Evolutionary conservation across 2,329 filamentous ascomycete species (phyloP), one percentile per base, ranked within the genome.

Genomic region (Nemania abortiva): DNA sequence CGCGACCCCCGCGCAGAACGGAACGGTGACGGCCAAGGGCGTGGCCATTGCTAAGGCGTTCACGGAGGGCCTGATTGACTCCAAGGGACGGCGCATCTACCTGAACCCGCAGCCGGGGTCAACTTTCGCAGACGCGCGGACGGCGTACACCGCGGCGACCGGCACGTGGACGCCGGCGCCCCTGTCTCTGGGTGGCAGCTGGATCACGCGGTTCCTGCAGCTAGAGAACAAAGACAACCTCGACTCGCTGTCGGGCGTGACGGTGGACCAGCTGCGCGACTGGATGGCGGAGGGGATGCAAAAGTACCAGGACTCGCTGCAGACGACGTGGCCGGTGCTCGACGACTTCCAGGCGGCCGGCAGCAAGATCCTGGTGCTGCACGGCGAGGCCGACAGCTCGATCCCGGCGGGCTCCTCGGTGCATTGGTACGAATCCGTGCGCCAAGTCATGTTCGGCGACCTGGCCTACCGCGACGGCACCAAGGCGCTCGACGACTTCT

Each of bases 281-380:
- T 88, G 85, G 84, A 88, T 89, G 80, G 75, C 79, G 4, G 77
- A 79, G 7, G 86, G 83, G 13, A 82, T 83, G 82, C 77, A 83
- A 53, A 82, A 79, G 65, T 88, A 85, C 75, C 71, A 80, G 56
- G 83, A 86, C 74, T 83, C 80, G 20, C 78, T 88, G n/a, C 82
- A 87, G 72, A 77, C 75, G 22, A 76, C 73, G 4, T 77, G 82
- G 72, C 83, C 85, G 0, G 85, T 87, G 58, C 79, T 88, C 1
- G 81, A 79, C 0, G 70, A 76, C 10, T 85, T 86, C 77, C 77
- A 82, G 24, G 69, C 76, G 0, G 73, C 79, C 0, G 86, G 85
- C 29, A 84, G 83, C 31, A 88, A 88, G 73, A 73, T 88, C 9
- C 78, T 88, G 2, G 84, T 85, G 71, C 85, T 82, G 77, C 86